phyloP scores from a whole-genome alignment of 495 filamentous ascomycete genomes.

The Arthonia radiata region DNA sequence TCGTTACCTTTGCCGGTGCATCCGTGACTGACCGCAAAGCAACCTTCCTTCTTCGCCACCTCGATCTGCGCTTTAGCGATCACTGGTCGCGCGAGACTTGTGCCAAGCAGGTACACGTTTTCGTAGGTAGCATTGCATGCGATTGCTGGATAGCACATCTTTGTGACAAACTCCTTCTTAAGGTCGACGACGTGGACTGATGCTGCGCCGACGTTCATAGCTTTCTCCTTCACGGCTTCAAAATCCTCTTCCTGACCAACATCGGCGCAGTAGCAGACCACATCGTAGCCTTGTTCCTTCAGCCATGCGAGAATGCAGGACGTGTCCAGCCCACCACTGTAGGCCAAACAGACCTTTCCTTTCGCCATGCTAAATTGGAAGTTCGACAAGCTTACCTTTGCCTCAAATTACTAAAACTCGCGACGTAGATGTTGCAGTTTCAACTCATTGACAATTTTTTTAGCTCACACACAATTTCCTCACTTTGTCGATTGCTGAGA shows the following conservation, averaged over 20 bases:
- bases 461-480: too few species aligned
- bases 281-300: constrained; percentile 43
- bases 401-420: too few species aligned
- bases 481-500: too few species aligned
- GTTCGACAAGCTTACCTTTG: too few species aligned
- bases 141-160: constrained; percentile 71
- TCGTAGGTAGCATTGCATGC: constrained; percentile 64
- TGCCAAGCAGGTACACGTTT: constrained; percentile 15
- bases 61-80: constrained; percentile 64
- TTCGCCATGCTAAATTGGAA: too few species aligned
- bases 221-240: constrained; percentile 38
- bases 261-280: constrained; percentile 43
- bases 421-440: too few species aligned
- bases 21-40: constrained; percentile 46
- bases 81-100: constrained; percentile 63
- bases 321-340: constrained; percentile 45
- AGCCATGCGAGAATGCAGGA: constrained; percentile 37
- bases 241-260: constrained; percentile 36
- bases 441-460: too few species aligned
- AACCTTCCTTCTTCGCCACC: constrained; percentile 43
- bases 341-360: too few species aligned
- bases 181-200: constrained; percentile 41
- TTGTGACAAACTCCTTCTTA: constrained; percentile 45
- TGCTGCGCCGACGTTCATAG: constrained; percentile 41
- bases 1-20: constrained; percentile 78